phyloP scores from a whole-genome alignment of 2,329 filamentous ascomycete genomes.

The Rasamsonia emersonii region DNA sequence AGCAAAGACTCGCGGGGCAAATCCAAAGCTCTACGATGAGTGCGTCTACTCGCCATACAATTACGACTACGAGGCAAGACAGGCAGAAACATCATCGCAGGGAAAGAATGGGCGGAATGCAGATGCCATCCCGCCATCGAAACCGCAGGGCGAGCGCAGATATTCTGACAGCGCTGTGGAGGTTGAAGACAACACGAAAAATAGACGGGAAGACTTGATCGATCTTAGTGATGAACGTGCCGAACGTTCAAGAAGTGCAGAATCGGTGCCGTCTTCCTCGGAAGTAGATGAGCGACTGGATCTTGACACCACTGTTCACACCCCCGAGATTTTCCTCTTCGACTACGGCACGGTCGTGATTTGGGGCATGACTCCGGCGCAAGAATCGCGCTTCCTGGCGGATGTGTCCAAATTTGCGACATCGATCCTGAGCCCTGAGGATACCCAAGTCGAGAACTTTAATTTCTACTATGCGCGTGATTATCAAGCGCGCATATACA shows the following conservation, averaged over 20 bases:
- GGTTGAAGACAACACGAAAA: constrained; percentile 50
- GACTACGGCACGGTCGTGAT: constrained; percentile 97
- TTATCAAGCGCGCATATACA: constrained; percentile 98
- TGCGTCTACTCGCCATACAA: constrained; percentile 94
- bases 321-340: constrained; percentile 90
- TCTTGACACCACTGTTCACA: constrained; percentile 82
- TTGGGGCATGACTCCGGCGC: constrained; percentile 90
- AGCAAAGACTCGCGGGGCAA: constrained; percentile 65
- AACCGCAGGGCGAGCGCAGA: constrained; percentile 51
- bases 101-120: constrained; percentile 27
- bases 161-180: constrained; percentile 62
- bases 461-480: constrained; percentile 99
- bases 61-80: constrained; percentile 52
- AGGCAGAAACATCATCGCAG: constrained; percentile 21
- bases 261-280: constrained; percentile 15
- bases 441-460: constrained; percentile 93
- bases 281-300: constrained; percentile 45
- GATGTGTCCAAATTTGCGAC: constrained; percentile 91
- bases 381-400: constrained; percentile 85
- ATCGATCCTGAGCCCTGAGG: constrained; percentile 78
- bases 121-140: constrained; percentile 14
- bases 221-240: constrained; percentile 48
- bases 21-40: constrained; percentile 90
- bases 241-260: constrained; percentile 24
- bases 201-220: constrained; percentile 54